phyloP scores from a whole-genome alignment of 1,284 basidiomycete species.

The Ganoderma multipileum region DNA sequence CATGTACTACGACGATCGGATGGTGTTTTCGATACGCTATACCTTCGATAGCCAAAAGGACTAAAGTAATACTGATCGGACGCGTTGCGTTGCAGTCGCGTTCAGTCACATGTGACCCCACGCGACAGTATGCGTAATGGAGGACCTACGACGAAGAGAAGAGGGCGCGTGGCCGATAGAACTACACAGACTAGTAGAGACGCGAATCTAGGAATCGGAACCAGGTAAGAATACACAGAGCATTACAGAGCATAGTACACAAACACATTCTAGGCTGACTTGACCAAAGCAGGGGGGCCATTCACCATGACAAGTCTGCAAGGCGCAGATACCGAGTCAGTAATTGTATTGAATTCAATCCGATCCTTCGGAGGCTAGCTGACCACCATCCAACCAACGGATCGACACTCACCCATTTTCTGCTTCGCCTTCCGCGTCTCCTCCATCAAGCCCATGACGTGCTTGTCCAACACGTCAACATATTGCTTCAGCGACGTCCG shows the following conservation, averaged over 20 bases:
- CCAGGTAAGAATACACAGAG: slow-evolving; percentile 7
- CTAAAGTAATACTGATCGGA: neutral
- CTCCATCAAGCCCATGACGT: slow-evolving; percentile 66
- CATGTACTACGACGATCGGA: no score
- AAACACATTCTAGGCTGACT: neutral
- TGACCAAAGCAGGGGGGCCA: neutral
- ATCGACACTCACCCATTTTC: slow-evolving; percentile 45
- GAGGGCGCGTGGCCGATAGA: no score
- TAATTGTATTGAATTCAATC: neutral
- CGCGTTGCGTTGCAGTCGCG: neutral
- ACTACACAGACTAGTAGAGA: no score
- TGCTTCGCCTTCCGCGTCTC: slow-evolving; percentile 62
- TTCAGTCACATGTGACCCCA: neutral
- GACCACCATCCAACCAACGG: neutral
- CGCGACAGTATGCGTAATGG: no score
- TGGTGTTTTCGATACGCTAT: no score
- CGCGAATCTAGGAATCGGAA: neutral
- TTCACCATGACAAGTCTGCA: no score
- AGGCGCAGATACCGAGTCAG: no score
- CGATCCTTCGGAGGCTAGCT: neutral
- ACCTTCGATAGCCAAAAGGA: no score
- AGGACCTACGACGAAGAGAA: no score
- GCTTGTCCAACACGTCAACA: slow-evolving; percentile 88
- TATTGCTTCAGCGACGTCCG: slow-evolving; percentile 86
- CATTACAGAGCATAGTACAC: neutral